Conservation (phyloP, 192 early-diverging fungal species). For the Dimargaris cristalligena region DNA sequence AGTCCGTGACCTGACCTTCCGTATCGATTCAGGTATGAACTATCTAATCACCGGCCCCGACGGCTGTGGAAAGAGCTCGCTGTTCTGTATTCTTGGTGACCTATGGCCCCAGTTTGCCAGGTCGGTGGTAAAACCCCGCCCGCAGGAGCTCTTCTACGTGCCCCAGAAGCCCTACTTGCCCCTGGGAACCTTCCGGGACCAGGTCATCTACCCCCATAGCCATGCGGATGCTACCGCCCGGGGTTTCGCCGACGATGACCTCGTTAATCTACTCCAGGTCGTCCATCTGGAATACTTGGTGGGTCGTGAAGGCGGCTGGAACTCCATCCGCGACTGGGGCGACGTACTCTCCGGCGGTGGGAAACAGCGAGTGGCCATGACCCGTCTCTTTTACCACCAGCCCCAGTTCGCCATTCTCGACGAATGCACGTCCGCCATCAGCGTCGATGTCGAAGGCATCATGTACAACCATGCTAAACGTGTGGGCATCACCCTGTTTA, state of each 20-base stretch:
- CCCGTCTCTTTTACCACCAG: conserved; percentile 88
- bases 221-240: conserved; percentile 54
- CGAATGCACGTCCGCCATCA: conserved; percentile 84
- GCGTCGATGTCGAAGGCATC: conserved; percentile 83
- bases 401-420: conserved; percentile 93
- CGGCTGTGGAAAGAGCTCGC: conserved; percentile 82
- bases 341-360: conserved; percentile 94
- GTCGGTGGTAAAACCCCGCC: conserved; percentile 51
- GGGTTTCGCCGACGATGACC: conserved; percentile 55
- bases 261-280: conserved; percentile 60
- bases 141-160: conserved; percentile 90
- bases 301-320: conserved; percentile 81
- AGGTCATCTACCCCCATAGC: conserved; percentile 93
- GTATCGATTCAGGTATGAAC: conserved; percentile 79
- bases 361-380: conserved; percentile 91
- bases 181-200: conserved; percentile 85
- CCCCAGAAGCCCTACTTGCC: conserved; percentile 97
- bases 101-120: conserved; percentile 93
- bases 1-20: conserved; percentile 67
- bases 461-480: conserved; percentile 71
- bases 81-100: conserved; percentile 91
- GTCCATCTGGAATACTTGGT: conserved; percentile 74
- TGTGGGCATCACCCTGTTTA: conserved; percentile 80
- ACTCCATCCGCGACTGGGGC: conserved; percentile 73
- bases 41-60: conserved; percentile 88